Base-by-base conservation (phyloP, 164 flowering plant genomes). In the Magnolia changhungtana region DNA sequence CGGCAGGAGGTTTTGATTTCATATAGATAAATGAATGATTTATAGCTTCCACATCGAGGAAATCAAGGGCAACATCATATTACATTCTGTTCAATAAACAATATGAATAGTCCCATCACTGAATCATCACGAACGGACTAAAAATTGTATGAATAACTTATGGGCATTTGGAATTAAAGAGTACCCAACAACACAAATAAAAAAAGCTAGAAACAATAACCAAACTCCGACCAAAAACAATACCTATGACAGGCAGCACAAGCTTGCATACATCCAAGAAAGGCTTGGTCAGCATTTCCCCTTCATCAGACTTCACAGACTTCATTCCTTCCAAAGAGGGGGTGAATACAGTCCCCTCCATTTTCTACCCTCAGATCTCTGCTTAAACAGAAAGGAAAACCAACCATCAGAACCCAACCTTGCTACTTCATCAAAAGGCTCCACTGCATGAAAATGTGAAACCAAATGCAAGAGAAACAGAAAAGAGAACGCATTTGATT, bases 261-360 rank as follows among this genome's bases (percentile, higher is more conserved):
- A 76, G 80, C 75, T 91, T 92, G 93, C 99, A 93, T 29, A 90
- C 91, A 74, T 93, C 98, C 84, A 95, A 80, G 86, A 95, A 95
- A 79, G 98, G 99, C 87, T 86, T 90, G 63, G 95, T 84, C 49
- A 88, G 86, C 83, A 95, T 77, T 68, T 90, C 89, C 27, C 95
- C 98, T 11, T 83, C 79, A 55, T 84, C 88, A 49, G 96, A 82
- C 78, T 87, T 93, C 21, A 92, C 90, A 81, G 81, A 83, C 78
- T 89, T 88, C 83, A 91, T 87, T 82, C 89, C 93, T 83, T 89
- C 92, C 87, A 95, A 70, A 49, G 88, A 83, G 1, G 94, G 89
- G 23, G 87, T 78, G 74, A 95, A 95, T 45, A 85, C 89, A 55
- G 92, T 87, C 74, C 87, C 96, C 79, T 86, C 93, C 97, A 93